Conservation (phyloP, 176 grass and related monocot genomes). For the Chloris gayana region DNA sequence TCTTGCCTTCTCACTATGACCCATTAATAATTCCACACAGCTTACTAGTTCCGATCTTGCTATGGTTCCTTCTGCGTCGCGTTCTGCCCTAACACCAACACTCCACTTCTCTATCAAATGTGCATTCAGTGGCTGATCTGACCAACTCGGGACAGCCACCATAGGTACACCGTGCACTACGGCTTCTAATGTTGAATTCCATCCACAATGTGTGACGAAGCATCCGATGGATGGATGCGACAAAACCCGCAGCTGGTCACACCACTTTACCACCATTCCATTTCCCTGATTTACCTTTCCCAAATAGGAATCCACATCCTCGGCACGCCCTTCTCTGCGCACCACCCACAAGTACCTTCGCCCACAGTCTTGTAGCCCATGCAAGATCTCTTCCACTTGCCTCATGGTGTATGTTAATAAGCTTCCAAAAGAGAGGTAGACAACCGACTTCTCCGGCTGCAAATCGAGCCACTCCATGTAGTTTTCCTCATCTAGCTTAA, state of each 20-base stretch:
- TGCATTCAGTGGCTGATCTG: not conserved
- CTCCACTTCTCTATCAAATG: not conserved
- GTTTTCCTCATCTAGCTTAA: not conserved
- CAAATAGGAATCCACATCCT: not conserved
- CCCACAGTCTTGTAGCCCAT: not conserved
- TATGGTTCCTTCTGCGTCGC: not conserved
- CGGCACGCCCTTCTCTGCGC: not conserved
- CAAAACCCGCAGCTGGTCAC: conserved; percentile 29
- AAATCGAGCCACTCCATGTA: conserved; percentile 56
- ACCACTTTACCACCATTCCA: conserved; percentile 33
- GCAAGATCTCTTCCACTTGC: conserved; percentile 24
- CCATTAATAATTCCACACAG: not conserved
- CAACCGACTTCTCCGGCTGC: conserved; percentile 37
- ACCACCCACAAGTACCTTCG: conserved; percentile 34
- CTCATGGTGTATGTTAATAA: conserved; percentile 25
- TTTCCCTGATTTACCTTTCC: not conserved
- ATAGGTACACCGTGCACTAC: conserved; percentile 2
- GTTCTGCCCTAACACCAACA: not conserved
- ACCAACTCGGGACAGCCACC: conserved; percentile 30
- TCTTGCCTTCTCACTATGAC: not conserved
- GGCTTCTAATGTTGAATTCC: conserved; percentile 52
- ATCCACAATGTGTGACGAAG: conserved; percentile 65
- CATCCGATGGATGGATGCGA: conserved; percentile 33
- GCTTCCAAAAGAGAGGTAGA: conserved; percentile 70
- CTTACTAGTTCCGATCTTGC: not conserved